These are phyloP conservation scores for Mortierella sp. DNA, from an alignment of 371 early-diverging fungal genomes.

Conservation along the genomic window DNA sequence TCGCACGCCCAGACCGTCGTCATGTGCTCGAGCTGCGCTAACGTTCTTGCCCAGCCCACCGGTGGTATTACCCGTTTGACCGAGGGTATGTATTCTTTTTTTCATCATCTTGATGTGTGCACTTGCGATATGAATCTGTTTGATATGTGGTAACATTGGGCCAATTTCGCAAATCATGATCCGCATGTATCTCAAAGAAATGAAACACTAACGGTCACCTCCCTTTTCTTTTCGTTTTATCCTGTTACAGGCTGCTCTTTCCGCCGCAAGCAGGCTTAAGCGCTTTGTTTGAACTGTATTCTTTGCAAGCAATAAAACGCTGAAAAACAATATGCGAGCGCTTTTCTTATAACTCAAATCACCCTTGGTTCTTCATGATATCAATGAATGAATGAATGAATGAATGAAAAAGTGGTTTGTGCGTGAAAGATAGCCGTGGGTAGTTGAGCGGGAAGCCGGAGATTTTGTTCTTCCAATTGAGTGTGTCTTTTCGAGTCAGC, in stretches of 20 bases:
- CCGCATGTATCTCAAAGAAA: neutral
- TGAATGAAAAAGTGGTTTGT: neutral
- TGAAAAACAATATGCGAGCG: conserved; percentile 37
- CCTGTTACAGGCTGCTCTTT: conserved; percentile 55
- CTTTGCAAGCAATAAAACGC: conserved; percentile 41
- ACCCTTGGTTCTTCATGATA: neutral
- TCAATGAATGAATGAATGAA: neutral
- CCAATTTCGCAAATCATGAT: neutral
- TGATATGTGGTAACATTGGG: neutral
- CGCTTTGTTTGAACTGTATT: conserved; percentile 38
- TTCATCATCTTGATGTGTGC: neutral
- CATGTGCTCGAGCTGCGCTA: conserved; percentile 97
- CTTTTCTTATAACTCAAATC: conserved; percentile 11
- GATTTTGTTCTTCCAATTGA: neutral
- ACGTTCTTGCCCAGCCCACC: conserved; percentile 99
- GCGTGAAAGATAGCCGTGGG: neutral
- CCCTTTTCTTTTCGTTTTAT: conserved; percentile 2
- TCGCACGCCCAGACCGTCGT: conserved; percentile 99
- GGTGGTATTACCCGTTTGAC: conserved; percentile 99
- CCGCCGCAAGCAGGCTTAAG: conserved; percentile 62
- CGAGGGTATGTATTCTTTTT: conserved; percentile 71
- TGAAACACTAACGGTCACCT: neutral
- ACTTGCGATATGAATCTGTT: neutral
- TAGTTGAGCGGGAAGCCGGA: neutral
- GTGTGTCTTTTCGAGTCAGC: neutral